phyloP scores from a whole-genome alignment of 2,329 filamentous ascomycete species.

The Sporothrix globosa region DNA sequence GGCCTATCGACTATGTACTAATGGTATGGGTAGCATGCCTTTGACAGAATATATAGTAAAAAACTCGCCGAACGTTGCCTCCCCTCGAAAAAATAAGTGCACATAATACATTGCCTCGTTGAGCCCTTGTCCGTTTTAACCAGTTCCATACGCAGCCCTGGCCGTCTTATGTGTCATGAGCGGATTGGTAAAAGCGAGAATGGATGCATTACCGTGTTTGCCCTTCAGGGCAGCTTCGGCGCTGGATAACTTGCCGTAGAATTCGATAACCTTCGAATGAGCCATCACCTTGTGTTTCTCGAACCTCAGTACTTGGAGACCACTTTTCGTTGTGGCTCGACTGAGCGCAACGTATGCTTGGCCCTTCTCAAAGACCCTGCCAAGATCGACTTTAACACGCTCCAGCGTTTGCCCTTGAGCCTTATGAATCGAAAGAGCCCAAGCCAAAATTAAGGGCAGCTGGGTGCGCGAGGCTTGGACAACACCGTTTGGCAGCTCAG shows the following conservation, averaged over 20 bases:
- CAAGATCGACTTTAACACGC: slow-evolving; percentile 90
- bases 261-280: slow-evolving; percentile 80
- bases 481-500: slow-evolving; percentile 93
- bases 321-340: slow-evolving; percentile 84
- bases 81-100: too few relatives aligned
- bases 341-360: slow-evolving; percentile 97
- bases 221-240: slow-evolving; percentile 56
- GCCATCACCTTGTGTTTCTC: slow-evolving; percentile 92
- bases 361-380: slow-evolving; percentile 92
- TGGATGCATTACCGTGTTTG: slow-evolving; percentile 41
- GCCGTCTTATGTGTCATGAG: slow-evolving; percentile 11
- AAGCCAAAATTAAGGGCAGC: slow-evolving; percentile 87
- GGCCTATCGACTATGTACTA: too few relatives aligned
- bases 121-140: neutral
- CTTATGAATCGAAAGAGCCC: slow-evolving; percentile 97
- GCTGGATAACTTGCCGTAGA: slow-evolving; percentile 81
- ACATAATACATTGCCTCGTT: too few relatives aligned
- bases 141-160: neutral
- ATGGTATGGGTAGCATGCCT: neutral
- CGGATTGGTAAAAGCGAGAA: slow-evolving; percentile 48
- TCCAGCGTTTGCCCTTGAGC: slow-evolving; percentile 94
- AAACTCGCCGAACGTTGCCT: neutral
- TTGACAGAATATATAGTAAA: neutral
- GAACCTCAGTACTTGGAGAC: slow-evolving; percentile 85
- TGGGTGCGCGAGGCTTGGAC: slow-evolving; percentile 84